These are phyloP conservation scores for Eucalyptus virginea DNA, from an alignment of 345 rosid species.

Conservation along the genomic window DNA sequence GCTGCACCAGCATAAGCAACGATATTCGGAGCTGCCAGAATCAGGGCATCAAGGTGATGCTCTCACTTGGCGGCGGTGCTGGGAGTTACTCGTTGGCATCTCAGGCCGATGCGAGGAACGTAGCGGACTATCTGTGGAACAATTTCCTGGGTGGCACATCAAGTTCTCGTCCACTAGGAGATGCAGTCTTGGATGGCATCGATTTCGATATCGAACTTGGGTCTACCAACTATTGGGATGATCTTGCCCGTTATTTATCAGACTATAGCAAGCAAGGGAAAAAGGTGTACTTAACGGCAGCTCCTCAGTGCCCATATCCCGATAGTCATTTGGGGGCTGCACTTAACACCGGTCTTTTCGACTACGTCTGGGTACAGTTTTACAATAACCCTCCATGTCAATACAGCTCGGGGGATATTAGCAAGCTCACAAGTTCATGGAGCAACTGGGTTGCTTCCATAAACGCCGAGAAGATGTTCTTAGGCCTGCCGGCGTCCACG, in stretches of 20 bases:
- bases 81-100: constrained; percentile 33
- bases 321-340: constrained; percentile 34
- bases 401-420: constrained; percentile 15
- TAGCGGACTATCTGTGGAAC: constrained; percentile 3
- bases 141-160: neutral
- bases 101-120: constrained; percentile 17
- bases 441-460: constrained; percentile 34
- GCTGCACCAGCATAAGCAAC: constrained; percentile 12
- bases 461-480: constrained; percentile 7
- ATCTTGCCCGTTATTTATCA: constrained; percentile 22
- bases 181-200: constrained; percentile 39
- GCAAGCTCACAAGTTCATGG: constrained; percentile 29
- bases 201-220: constrained; percentile 47
- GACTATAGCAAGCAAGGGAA: constrained; percentile 7
- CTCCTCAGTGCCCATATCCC: constrained; percentile 56
- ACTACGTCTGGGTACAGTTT: constrained; percentile 46
- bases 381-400: constrained; percentile 50
- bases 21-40: constrained; percentile 26
- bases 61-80: constrained; percentile 39
- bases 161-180: constrained; percentile 27
- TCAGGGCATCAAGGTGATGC: constrained; percentile 40
- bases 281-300: constrained; percentile 45
- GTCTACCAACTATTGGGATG: constrained; percentile 18
- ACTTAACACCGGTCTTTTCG: constrained; percentile 32
- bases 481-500: constrained; percentile 52